A percentile compares a stretch with the other conserved stretches of the same genome.
These are phyloP conservation scores for Akebia trifoliata DNA, from an alignment of 164 flowering plant species.

Conservation along the genomic window DNA sequence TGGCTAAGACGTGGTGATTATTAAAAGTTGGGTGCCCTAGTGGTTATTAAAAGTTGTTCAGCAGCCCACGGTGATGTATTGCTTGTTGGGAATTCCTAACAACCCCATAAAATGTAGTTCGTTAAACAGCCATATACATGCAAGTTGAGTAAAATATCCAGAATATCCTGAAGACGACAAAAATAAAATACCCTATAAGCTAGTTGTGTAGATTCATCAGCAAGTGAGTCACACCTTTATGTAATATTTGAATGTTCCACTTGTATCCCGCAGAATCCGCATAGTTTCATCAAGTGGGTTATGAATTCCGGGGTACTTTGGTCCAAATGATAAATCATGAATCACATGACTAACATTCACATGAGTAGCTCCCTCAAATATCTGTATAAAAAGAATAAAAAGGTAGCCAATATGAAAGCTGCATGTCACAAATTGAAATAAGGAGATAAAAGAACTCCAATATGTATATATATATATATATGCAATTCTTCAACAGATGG, in stretches of 20 bases:
- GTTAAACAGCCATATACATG: no score
- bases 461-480: background rate
- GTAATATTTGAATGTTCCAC: constrained; percentile 97
- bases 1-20: no score
- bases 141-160: no score
- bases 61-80: no score
- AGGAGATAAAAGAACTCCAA: background rate
- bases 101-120: no score
- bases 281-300: constrained; percentile 93
- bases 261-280: constrained; percentile 67
- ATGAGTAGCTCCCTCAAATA: constrained; percentile 74
- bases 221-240: constrained; percentile 62
- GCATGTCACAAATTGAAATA: background rate
- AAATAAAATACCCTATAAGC: background rate
- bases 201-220: background rate
- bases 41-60: no score
- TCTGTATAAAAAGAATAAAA: constrained; percentile 41
- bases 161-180: no score
- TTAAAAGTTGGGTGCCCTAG: no score
- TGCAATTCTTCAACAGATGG: background rate
- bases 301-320: constrained; percentile 94
- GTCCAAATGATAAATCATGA: constrained; percentile 97
- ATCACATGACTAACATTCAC: constrained; percentile 95
- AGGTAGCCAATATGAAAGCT: background rate
- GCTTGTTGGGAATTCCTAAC: no score